Evolutionary conservation across 148 eudicot species (phyloP).

Genomic region (Beta vulgaris): DNA sequence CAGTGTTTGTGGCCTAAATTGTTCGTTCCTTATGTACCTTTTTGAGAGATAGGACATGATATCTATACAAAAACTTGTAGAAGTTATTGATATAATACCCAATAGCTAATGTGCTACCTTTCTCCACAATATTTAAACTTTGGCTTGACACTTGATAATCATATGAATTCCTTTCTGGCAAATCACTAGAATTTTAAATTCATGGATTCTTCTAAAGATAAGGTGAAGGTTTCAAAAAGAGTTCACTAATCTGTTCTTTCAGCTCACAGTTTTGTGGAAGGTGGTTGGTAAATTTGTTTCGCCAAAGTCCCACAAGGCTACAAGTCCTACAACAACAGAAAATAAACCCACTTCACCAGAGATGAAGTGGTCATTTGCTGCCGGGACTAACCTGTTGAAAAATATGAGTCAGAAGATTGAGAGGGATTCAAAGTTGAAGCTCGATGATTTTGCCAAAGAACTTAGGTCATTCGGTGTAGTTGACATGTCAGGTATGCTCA

Average conservation of each 20-base stretch:
- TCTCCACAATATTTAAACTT: not conserved
- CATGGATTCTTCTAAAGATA: constrained; percentile 6
- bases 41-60: not conserved
- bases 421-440: constrained; percentile 67
- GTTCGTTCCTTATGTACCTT: not conserved
- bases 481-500: constrained; percentile 78
- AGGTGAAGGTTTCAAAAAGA: constrained; percentile 20
- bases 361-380: constrained; percentile 71
- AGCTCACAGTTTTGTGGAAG: constrained; percentile 96
- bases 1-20: too few species aligned
- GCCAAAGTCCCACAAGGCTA: constrained; percentile 52
- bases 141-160: not conserved
- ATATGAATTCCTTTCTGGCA: not conserved
- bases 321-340: constrained; percentile 42
- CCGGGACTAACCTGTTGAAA: constrained; percentile 71
- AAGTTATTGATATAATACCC: not conserved
- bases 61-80: not conserved
- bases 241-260: constrained; percentile 61
- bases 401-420: constrained; percentile 56
- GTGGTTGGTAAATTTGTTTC: constrained; percentile 62
- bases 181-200: not conserved
- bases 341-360: constrained; percentile 50
- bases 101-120: not conserved
- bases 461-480: constrained; percentile 61
- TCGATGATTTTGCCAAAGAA: constrained; percentile 83